Base-by-base conservation (phyloP, 805 yeast species). In the Saccharomycopsis fermentans region DNA sequence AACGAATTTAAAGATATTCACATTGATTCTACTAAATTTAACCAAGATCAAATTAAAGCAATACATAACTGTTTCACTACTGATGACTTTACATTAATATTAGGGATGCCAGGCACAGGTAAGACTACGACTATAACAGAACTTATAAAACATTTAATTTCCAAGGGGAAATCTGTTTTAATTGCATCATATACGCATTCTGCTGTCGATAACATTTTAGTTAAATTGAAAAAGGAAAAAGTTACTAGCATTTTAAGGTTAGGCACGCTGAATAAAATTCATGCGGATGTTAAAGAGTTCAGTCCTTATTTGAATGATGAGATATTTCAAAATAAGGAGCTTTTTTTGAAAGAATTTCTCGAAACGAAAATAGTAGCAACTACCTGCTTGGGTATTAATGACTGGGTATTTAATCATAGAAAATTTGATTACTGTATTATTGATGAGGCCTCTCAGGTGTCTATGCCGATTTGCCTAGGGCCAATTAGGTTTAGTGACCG, bases 41-140 rank as follows among this genome's bases (percentile, higher is more conserved):
- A 94, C 65, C 66, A 68, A 0, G 96, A 90, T 65, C 99, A 94
- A 67, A 60, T 73, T 4, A 64, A 58, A 1, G 98, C 97, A 0
- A 76, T 94, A 40, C 78, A 81, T 16, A 80, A 76, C 60, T 88
- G 84, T 0, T 67, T 90, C 54, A 69, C 77, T 16, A 78, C 94
- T 0, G 68, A 82, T 56, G 96, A 91, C 67, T 94, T 88, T 67
- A 76, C 91, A 3, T 74, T 94, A 65, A 80, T 94, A 19, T 72
- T 92, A 60, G 99, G 99, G 0, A 94, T 94, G 99, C 99, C 99
- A 0, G 99, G 99, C 3, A 94, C 98, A 0, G 99, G 97, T 9
- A 58, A 58, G 26, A 90, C 97, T 1, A 90, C 98, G 0, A 87
- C 91, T 0, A 90, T 94, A 57, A 86, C 95, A 0, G 83, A 84